phyloP scores from a whole-genome alignment of 345 rosid species.

The Aquilaria malaccensis region DNA sequence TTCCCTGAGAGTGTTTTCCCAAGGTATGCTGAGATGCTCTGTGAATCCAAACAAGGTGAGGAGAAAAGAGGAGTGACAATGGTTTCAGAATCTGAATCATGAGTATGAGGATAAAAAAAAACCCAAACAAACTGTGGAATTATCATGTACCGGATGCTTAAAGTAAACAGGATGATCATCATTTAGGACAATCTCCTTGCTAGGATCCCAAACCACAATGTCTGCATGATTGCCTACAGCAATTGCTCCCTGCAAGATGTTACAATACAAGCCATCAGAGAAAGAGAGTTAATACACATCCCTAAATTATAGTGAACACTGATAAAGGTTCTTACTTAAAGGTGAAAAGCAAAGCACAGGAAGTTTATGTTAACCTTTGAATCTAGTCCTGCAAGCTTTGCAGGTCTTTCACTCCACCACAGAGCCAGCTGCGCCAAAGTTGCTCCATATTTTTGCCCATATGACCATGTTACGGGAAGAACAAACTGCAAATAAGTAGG shows the following conservation, averaged over 20 bases:
- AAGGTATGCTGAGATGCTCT: conserved; percentile 86
- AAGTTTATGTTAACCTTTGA: conserved; percentile 42
- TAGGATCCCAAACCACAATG: conserved; percentile 80
- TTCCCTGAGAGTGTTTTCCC: conserved; percentile 72
- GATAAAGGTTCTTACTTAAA: not conserved
- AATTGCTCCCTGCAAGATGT: conserved; percentile 55
- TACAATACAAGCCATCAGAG: not conserved
- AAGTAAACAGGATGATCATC: conserved; percentile 50
- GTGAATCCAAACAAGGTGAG: not conserved
- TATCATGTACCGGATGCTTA: conserved; percentile 65
- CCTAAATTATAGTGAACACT: not conserved
- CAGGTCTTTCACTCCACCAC: conserved; percentile 96
- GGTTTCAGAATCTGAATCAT: not conserved
- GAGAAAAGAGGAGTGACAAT: not conserved
- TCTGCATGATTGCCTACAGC: conserved; percentile 78
- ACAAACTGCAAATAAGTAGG: conserved; percentile 51
- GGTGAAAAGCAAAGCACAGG: conserved; percentile 1
- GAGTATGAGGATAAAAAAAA: not conserved
- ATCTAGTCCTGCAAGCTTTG: conserved; percentile 64
- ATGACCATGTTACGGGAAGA: conserved; percentile 92
- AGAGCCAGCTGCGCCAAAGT: conserved; percentile 60
- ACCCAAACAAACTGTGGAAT: not conserved
- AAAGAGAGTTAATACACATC: too few species aligned
- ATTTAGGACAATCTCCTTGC: conserved; percentile 51
- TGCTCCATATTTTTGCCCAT: conserved; percentile 65